A percentile compares a stretch with the other conserved stretches of the same genome.
Evolutionary conservation across 495 filamentous ascomycete genomes (phyloP).

Genomic region (Bombardia bombarda): DNA sequence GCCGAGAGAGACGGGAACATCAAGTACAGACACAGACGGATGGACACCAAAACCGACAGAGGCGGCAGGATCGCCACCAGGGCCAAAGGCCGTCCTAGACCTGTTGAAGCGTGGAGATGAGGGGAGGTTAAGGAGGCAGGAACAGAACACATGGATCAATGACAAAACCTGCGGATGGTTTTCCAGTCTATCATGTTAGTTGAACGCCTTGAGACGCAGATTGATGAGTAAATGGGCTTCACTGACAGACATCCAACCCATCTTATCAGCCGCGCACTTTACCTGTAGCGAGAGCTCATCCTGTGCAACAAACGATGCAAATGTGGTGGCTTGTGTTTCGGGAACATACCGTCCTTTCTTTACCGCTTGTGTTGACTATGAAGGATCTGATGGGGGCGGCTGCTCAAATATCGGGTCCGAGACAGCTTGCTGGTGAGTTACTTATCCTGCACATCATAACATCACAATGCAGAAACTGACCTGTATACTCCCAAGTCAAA

Average conservation of each 20-base stretch:
- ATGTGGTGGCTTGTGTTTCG: slow-evolving; percentile 25
- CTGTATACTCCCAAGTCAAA: no score
- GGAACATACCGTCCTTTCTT: slow-evolving; percentile 19
- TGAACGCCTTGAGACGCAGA: not conserved
- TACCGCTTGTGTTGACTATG: slow-evolving; percentile 27
- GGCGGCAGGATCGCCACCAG: not conserved
- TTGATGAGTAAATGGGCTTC: not conserved
- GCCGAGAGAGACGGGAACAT: not conserved
- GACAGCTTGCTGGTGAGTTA: slow-evolving; percentile 34
- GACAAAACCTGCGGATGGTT: slow-evolving; percentile 28
- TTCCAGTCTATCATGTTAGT: slow-evolving; percentile 24
- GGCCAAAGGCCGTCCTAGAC: not conserved
- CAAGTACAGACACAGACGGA: not conserved
- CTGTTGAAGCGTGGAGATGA: slow-evolving; percentile 6
- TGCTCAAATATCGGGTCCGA: slow-evolving; percentile 13
- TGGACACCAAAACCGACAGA: not conserved
- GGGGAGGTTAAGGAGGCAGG: slow-evolving; percentile 2
- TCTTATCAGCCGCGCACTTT: slow-evolving; percentile 17
- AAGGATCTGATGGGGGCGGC: slow-evolving; percentile 13
- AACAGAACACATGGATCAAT: slow-evolving; percentile 19
- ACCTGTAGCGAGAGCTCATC: slow-evolving; percentile 10
- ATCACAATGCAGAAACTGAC: slow-evolving; percentile 2
- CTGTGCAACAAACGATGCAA: slow-evolving; percentile 23
- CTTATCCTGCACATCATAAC: not conserved
- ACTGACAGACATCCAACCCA: no score